Conservation (phyloP, 169 alveolate species). For the Eimeria maxima region DNA sequence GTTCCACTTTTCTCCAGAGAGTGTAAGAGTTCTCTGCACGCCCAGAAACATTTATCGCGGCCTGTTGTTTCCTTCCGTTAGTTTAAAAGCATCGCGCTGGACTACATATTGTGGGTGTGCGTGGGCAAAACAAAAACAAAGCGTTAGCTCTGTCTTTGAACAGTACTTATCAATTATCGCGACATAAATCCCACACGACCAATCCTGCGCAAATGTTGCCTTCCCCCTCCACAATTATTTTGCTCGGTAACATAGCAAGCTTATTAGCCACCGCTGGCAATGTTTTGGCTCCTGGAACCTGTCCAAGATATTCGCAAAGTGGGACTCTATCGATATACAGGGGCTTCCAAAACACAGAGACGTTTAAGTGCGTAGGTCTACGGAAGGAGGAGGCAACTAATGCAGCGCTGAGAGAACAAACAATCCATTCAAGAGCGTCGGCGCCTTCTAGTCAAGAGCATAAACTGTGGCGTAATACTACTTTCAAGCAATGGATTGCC, state of each 20-base stretch:
- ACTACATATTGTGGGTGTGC: neutral
- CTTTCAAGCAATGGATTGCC: neutral
- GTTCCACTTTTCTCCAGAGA: neutral
- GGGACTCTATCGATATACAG: neutral
- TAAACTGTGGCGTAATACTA: too few species aligned
- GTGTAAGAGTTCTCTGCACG: neutral
- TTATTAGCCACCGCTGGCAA: neutral
- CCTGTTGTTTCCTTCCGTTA: neutral
- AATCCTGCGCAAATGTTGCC: constrained; percentile 16
- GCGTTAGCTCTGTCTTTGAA: neutral
- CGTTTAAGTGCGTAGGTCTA: neutral
- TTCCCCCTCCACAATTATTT: neutral
- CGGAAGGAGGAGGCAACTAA: neutral
- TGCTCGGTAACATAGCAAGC: neutral
- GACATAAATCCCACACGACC: neutral
- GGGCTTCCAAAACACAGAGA: neutral
- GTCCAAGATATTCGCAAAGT: neutral
- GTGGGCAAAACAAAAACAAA: neutral
- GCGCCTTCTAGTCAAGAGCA: neutral
- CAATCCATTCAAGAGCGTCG: neutral
- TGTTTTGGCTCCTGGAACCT: neutral
- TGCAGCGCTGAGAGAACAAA: neutral
- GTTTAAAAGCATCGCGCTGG: neutral
- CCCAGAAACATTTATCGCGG: neutral
- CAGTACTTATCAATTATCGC: neutral